phyloP scores from a whole-genome alignment of 1,284 basidiomycete genomes.

The Puccinia sorghi region DNA sequence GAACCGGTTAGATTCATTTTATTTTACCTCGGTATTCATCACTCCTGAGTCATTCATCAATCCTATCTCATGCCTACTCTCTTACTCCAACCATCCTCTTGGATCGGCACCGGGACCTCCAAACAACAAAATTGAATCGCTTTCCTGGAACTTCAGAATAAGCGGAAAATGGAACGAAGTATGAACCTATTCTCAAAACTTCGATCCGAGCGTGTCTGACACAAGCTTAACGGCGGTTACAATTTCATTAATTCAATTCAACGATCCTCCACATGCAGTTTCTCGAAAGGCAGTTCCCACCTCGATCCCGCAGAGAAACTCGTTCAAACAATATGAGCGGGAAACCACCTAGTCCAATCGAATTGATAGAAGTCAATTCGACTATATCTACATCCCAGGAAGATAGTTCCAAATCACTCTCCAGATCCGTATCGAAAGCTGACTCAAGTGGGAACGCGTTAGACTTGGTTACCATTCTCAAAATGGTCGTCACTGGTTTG shows the following conservation, averaged over 20 bases:
- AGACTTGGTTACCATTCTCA: slow-evolving; percentile 27
- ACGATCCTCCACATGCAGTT: neutral
- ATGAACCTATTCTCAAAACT: neutral
- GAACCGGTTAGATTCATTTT: slow-evolving; percentile 35
- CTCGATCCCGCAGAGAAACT: neutral
- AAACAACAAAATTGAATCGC: neutral
- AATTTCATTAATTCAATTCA: neutral
- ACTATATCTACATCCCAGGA: slow-evolving; percentile 10
- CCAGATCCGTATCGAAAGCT: neutral
- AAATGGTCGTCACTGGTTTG: slow-evolving; percentile 45
- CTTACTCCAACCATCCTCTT: neutral
- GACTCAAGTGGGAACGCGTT: slow-evolving; percentile 10
- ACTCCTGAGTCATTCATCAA: slow-evolving; percentile 12
- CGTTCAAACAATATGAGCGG: slow-evolving; percentile 4
- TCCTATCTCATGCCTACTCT: neutral
- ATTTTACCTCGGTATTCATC: neutral
- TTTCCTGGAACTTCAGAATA: neutral
- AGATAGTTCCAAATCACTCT: slow-evolving; percentile 19
- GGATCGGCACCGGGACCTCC: neutral
- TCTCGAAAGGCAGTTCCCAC: slow-evolving; percentile 27
- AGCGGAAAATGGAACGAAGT: slow-evolving; percentile 47
- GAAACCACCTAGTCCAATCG: slow-evolving; percentile 18
- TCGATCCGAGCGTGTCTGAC: neutral
- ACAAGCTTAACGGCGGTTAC: neutral
- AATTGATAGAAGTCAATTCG: slow-evolving; percentile 27